Base-by-base conservation (phyloP, 805 yeast genomes). In the Candida suzukii region DNA sequence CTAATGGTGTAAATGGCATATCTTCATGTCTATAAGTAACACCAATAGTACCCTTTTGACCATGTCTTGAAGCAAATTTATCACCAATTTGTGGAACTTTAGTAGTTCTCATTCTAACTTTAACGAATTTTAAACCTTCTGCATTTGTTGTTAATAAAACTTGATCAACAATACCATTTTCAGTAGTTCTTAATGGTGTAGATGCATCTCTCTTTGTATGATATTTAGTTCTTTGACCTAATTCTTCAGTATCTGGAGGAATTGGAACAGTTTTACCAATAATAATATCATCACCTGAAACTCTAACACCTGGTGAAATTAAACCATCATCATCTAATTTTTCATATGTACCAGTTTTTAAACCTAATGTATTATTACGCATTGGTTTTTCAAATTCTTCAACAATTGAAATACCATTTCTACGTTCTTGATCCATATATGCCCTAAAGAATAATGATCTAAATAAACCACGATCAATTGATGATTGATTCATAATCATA, bases 1-100 rank as follows among this genome's bases (percentile, higher is more conserved):
- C 99, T 63, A 91, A 95, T 3, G 87, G 74, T 9, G 95, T 82
- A 63, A 93, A 93, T 24, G 99, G 99, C 98, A 93, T 91, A 63
- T 93, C 99, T 66, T 93, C 99, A 63, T 91, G 93, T 63, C 97
- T 79, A 62, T 91, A 93, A 0, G 99, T 93, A 48, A 93, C 93
- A 81, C 99, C 99, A 66, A 93, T 90, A 18, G 99, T 93, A 83
- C 99, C 99, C 71, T 93, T 93, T 68, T 93, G 99, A 63, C 99
- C 99, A 74, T 93, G 99, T 70, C 99, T 86, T 33, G 98, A 91
- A 7, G 99, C 98, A 68, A 93, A 93, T 68, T 93, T 93, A 67
- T 93, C 99, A 66, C 99, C 99, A 66, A 93, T 91, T 68, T 93
- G 99, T 12, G 99, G 99, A 37, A 91, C 76, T 68, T 95, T 93